A percentile compares a stretch with the other conserved stretches of the same genome.
Evolutionary conservation across 495 filamentous ascomycete species (phyloP).

Genomic region (Hapsidospora chrysogenum): DNA sequence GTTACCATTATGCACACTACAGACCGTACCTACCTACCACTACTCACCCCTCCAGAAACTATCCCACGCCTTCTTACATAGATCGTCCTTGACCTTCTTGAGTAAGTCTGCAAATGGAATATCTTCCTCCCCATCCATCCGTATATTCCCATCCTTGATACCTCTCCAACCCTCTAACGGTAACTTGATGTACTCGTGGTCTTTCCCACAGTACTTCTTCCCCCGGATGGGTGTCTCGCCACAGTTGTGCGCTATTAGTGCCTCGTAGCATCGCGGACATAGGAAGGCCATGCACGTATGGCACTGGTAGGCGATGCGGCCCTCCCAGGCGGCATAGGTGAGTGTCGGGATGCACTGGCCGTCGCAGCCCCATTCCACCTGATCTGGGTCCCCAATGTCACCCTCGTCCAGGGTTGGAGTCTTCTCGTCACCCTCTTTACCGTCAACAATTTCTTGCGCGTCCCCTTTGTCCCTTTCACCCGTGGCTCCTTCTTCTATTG

Average conservation of each 20-base stretch:
- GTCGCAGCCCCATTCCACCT: not conserved
- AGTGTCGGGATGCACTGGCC: not conserved
- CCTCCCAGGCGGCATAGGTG: slow-evolving; percentile 1
- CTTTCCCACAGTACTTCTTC: slow-evolving; percentile 4
- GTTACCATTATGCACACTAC: no score
- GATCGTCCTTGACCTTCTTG: slow-evolving; percentile 5
- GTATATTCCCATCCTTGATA: slow-evolving; percentile 10
- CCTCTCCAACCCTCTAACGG: slow-evolving; percentile 13
- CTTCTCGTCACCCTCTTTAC: not conserved
- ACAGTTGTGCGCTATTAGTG: slow-evolving; percentile 1
- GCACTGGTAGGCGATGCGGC: slow-evolving; percentile 1
- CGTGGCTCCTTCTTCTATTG: not conserved
- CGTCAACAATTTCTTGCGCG: not conserved
- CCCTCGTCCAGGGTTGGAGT: slow-evolving; percentile 2
- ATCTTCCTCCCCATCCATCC: slow-evolving; percentile 7
- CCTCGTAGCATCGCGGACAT: not conserved
- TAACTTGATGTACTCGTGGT: slow-evolving; percentile 9
- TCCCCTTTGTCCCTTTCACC: no score
- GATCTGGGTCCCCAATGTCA: not conserved
- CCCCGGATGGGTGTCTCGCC: not conserved
- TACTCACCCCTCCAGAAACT: slow-evolving; percentile 7
- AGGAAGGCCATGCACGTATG: no score
- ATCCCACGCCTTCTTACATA: slow-evolving; percentile 8
- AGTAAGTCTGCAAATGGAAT: slow-evolving; percentile 10
- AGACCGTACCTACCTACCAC: no score